Conservation (phyloP, 805 yeast species). For the Candida verbasci region DNA sequence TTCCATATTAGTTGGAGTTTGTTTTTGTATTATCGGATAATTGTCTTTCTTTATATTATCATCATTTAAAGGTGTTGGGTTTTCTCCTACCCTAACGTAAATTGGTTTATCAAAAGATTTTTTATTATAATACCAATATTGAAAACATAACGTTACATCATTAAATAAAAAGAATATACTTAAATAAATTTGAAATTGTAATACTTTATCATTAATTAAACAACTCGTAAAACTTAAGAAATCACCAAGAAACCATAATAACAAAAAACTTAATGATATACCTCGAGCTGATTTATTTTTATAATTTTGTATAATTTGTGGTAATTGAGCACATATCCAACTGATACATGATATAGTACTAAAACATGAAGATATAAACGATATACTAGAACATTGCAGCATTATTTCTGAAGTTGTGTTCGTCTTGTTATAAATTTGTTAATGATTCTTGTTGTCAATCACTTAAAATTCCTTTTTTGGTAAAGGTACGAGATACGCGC, state of each 20-base stretch:
- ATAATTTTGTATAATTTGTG: slow-evolving; percentile 63
- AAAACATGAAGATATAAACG: slow-evolving; percentile 2
- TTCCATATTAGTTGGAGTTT: slow-evolving; percentile 1
- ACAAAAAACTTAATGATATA: slow-evolving; percentile 53
- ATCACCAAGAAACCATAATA: slow-evolving; percentile 66
- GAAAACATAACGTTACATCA: slow-evolving; percentile 36
- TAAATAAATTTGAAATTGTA: slow-evolving; percentile 35
- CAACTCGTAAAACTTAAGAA: slow-evolving; percentile 47
- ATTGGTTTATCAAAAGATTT: slow-evolving; percentile 24
- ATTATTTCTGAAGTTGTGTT: not conserved
- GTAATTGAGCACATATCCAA: slow-evolving; percentile 74
- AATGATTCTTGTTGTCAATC: no score
- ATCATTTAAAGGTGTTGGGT: not conserved
- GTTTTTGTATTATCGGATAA: not conserved
- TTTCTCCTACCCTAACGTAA: not conserved
- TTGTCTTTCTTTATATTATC: no score
- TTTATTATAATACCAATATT: slow-evolving; percentile 39
- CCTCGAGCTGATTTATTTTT: slow-evolving; percentile 62
- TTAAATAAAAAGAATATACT: slow-evolving; percentile 37
- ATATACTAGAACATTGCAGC: not conserved
- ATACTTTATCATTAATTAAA: slow-evolving; percentile 32
- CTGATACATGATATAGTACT: slow-evolving; percentile 44
- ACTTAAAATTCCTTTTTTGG: not conserved
- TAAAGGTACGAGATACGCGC: slow-evolving; percentile 3
- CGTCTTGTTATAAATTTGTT: no score